Evolutionary conservation across 2,329 filamentous ascomycete genomes (phyloP), one percentile per base, ranked within the genome.

Genomic region (Berkeleyomyces rouxiae): DNA sequence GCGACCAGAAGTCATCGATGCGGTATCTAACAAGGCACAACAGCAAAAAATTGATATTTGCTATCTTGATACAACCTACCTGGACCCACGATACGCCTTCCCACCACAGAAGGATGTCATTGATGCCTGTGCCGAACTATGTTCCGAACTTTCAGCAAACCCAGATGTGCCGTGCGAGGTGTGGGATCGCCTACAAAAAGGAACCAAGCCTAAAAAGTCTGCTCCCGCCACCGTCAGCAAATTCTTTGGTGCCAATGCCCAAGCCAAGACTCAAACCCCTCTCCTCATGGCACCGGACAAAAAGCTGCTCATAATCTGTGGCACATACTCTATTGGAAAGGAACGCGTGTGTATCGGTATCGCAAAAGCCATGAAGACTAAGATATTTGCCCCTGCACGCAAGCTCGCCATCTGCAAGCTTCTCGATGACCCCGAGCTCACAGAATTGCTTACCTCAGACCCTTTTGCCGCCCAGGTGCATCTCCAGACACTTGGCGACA

Each of bases 291-390:
- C 71, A 2, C 60, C 65, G 1, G 66, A 66, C 37, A 64, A 66
- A 49, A 65, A 70, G 63, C 65, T 99, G 2, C 80, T 99, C 0
- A 88, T 99, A 4, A 83, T 99, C 5, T 95, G 96, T 65, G 93
- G 93, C 53, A 99, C 93, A 0, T 99, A 99, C 74, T 95, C 88
- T 68, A 99, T 99, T 69, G 93, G 93, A 70, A 99, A 99, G 74
- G 93, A 99, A 73, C 86, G 91, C 47, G 91, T 99, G 67, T 97
- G 92, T 71, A 79, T 96, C 40, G 91, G 90, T 51, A 95, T 99
- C 66, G 93, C 93, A 3, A 83, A 86, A 68, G 91, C 91, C 0
- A 78, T 99, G 2, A 78, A 84, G 46, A 88, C 85, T 67, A 96
- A 95, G 70, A 97, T 99, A 66, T 99, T 87, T 70, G 92, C 92